Percentiles rank a stretch among this genome's conserved stretches.
Conservation (phyloP, 306 rosid genomes). For the Carpinus viminea region DNA sequence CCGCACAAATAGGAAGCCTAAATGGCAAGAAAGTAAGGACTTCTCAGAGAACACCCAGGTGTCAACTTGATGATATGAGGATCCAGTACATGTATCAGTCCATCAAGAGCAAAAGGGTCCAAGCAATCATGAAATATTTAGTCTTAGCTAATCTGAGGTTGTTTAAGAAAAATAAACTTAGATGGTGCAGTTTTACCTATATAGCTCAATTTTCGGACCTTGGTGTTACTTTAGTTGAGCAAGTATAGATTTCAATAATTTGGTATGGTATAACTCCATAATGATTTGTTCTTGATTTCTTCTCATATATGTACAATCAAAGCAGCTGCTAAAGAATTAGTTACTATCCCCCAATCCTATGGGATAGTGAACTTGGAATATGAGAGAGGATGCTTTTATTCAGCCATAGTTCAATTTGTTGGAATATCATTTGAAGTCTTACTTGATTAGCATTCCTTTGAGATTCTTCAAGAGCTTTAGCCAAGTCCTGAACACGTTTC, state of each 20-base stretch:
- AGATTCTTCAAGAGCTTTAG: slow-evolving; percentile 79
- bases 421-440: slow-evolving; percentile 34
- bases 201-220: slow-evolving; percentile 6
- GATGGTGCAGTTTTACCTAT: background rate
- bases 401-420: background rate
- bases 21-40: background rate
- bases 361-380: background rate
- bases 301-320: background rate
- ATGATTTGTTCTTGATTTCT: slow-evolving; percentile 1
- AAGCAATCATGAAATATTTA: slow-evolving; percentile 2
- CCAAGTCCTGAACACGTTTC: slow-evolving; percentile 70
- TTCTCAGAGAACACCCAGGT: background rate
- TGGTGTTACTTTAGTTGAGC: background rate
- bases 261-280: background rate
- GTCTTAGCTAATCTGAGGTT: background rate
- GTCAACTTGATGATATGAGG: slow-evolving; percentile 6
- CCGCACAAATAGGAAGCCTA: background rate
- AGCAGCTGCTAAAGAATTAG: background rate
- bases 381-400: background rate
- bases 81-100: background rate
- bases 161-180: background rate
- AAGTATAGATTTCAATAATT: background rate
- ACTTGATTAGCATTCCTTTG: slow-evolving; percentile 74
- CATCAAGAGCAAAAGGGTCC: slow-evolving; percentile 15
- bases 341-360: background rate